Evolutionary conservation across 352 stramenopile species (phyloP), one percentile per base, ranked within the genome.

Genomic region (Globisporangium spiculum): DNA sequence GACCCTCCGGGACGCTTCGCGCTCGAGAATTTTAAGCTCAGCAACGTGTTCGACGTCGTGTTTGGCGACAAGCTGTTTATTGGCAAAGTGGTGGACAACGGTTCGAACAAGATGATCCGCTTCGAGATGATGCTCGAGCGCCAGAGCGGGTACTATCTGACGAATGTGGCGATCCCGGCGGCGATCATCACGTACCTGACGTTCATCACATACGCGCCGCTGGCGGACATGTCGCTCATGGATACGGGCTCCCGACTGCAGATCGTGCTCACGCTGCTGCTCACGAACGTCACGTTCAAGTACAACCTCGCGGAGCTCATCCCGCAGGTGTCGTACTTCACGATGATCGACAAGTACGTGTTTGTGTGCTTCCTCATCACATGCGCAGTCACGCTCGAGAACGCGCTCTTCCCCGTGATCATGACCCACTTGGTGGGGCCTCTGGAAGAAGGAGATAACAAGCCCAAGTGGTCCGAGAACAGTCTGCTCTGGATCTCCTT

Each of bases 261-360:
- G 59, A 80, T 89, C 59, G 81, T 88, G 20, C 53, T 84, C 36
- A 85, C 83, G n/a, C 60, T 92, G 68, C 56, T 92, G 48, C 67
- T 92, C 56, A 89, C 84, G 48, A 77, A 76, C 18, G 77, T 90
- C 57, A 87, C 77, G 41, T 90, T 89, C 71, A 89, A 89, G 66
- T 84, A 75, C 66, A 67, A 84, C 20, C 77, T 90, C 1, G 74
- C 77, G 24, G 71, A 69, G 8, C 60, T 83, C 0, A 81, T 88
- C 7, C 84, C 84, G 9, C 77, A 88, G 46, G 77, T 92, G 2
- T 84, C 81, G 54, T 92, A 92, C 46, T 84, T 89, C 41, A 90
- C 84, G 41, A 30, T 27, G 36, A 27, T 64, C 30, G 59, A 22
- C 52, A 62, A 20, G 54, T 61, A 65, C 16, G 78, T 90, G 1